These are phyloP conservation scores for Neonectria coccinea DNA, from an alignment of 2,329 filamentous ascomycete species.

Conservation along the genomic window DNA sequence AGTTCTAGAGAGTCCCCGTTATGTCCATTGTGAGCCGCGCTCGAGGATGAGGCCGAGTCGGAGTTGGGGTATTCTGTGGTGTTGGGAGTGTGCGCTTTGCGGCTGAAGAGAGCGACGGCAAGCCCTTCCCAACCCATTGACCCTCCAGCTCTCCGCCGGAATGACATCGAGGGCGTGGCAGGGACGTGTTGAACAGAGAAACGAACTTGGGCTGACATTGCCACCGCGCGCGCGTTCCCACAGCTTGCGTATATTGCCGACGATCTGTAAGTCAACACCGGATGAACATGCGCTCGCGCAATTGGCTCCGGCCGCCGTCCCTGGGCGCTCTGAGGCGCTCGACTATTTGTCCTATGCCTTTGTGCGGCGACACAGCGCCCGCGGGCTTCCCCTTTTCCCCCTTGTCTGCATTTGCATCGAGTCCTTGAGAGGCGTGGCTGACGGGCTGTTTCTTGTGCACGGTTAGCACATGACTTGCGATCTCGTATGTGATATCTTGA, in stretches of 20 bases:
- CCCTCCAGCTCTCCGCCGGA: conserved; percentile 21
- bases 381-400: conserved; percentile 26
- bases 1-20: conserved; percentile 16
- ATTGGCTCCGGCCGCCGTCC: conserved; percentile 36
- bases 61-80: conserved; percentile 28
- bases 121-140: conserved; percentile 28
- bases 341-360: conserved; percentile 31
- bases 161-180: conserved; percentile 28
- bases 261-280: conserved; percentile 79
- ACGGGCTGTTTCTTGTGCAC: conserved; percentile 40
- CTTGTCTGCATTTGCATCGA: conserved; percentile 31
- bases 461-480: conserved; percentile 90
- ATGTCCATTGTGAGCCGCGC: conserved; percentile 19
- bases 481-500: conserved; percentile 72
- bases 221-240: conserved; percentile 38
- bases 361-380: conserved; percentile 35
- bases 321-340: conserved; percentile 33
- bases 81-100: conserved; percentile 32
- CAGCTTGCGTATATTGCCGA: conserved; percentile 89
- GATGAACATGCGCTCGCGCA: conserved; percentile 42
- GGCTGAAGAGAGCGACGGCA: conserved; percentile 26
- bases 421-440: conserved; percentile 41
- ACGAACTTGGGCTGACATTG: conserved; percentile 51
- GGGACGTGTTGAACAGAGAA: conserved; percentile 36
- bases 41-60: conserved; percentile 6